phyloP scores from a whole-genome alignment of 164 flowering plant genomes.

The Stephania japonica region DNA sequence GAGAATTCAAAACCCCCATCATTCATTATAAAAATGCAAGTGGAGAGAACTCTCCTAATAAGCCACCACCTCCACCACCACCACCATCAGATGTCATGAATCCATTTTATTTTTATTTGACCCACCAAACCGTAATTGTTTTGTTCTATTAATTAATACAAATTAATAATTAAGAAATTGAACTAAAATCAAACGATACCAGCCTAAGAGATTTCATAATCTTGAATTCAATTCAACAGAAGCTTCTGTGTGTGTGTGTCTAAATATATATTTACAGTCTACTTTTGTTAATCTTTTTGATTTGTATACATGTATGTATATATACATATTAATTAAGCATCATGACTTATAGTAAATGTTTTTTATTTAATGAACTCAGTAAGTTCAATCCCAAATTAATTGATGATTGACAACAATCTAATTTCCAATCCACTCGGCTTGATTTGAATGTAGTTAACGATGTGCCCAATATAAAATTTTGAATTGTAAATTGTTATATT shows the following conservation, averaged over 20 bases:
- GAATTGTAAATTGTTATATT: too few relatives aligned
- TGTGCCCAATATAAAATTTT: too few relatives aligned
- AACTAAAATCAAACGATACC: conserved; percentile 6
- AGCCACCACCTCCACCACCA: conserved; percentile 25
- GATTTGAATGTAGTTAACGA: too few relatives aligned
- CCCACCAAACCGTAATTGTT: conserved; percentile 13
- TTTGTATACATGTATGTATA: too few relatives aligned
- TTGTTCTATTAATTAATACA: background rate
- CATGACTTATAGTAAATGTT: too few relatives aligned
- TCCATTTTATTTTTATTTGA: conserved; percentile 16
- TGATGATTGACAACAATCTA: too few relatives aligned
- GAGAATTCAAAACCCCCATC: conserved; percentile 36
- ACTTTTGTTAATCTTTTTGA: too few relatives aligned
- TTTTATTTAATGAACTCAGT: too few relatives aligned
- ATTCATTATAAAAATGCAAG: conserved; percentile 28
- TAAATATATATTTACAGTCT: too few relatives aligned
- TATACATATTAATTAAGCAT: too few relatives aligned
- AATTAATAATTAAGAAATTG: background rate
- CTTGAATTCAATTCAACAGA: conserved; percentile 6
- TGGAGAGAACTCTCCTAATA: conserved; percentile 27
- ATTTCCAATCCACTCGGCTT: too few relatives aligned
- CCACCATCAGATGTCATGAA: conserved; percentile 11
- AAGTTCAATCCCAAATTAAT: too few relatives aligned
- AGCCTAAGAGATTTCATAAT: conserved; percentile 4
- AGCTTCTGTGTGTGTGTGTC: background rate